Evolutionary conservation across 169 alveolate species (phyloP).

Genomic region (Cryptosporidium muris): DNA sequence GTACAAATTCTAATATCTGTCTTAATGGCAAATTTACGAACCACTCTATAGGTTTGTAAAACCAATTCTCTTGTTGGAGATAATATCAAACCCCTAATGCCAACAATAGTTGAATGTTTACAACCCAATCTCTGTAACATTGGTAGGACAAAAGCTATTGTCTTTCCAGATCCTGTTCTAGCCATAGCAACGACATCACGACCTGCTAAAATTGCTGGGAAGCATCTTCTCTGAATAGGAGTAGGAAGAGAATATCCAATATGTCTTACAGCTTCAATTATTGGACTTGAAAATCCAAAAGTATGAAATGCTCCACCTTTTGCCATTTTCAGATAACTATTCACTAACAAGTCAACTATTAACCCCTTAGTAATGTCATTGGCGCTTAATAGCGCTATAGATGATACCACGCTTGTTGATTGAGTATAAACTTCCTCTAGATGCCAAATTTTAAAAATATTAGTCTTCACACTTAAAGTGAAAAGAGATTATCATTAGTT

Average conservation of each 20-base stretch:
- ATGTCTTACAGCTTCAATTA: conserved; percentile 76
- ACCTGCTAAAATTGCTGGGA: conserved; percentile 90
- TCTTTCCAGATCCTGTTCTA: conserved; percentile 96
- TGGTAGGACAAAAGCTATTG: conserved; percentile 93
- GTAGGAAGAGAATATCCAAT: conserved; percentile 91
- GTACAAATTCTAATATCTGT: conserved; percentile 88
- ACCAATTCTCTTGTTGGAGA: conserved; percentile 95
- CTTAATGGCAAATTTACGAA: conserved; percentile 80
- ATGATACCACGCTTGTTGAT: too few relatives aligned
- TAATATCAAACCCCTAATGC: conserved; percentile 91
- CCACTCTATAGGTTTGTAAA: conserved; percentile 82
- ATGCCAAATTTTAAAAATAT: too few relatives aligned
- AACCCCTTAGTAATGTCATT: too few relatives aligned
- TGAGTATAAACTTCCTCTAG: too few relatives aligned
- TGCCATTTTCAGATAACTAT: conserved; percentile 11
- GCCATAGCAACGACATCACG: conserved; percentile 92
- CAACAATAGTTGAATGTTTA: conserved; percentile 89
- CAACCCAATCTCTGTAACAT: conserved; percentile 85
- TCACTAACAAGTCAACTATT: too few relatives aligned
- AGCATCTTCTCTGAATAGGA: conserved; percentile 91
- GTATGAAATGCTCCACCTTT: conserved; percentile 59
- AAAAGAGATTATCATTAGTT: too few relatives aligned
- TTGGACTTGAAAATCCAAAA: conserved; percentile 54
- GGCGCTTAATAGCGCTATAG: too few relatives aligned
- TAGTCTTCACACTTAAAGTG: too few relatives aligned